Conservation (phyloP, 805 yeast genomes). For the Blastobotrys terrestris region DNA sequence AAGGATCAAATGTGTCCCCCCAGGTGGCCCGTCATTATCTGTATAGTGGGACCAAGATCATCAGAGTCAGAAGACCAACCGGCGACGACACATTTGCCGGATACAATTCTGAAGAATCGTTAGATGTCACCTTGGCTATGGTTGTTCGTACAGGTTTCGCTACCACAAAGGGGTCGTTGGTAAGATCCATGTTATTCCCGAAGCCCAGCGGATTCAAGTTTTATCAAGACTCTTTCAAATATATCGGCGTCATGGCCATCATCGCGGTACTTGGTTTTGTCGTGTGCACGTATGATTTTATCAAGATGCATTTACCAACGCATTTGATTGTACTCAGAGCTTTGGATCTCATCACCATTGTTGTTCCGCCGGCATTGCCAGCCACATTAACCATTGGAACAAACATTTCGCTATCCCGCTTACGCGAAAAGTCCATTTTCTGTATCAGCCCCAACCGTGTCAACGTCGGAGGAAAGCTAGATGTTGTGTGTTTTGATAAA, state of each 20-base stretch:
- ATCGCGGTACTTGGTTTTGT: conserved; percentile 82
- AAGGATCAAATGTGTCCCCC: conserved; percentile 50
- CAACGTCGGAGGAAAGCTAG: conserved; percentile 92
- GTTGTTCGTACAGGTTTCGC: conserved; percentile 87
- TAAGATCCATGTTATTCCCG: conserved; percentile 95
- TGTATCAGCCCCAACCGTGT: conserved; percentile 94
- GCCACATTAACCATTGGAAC: conserved; percentile 97
- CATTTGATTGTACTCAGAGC: conserved; percentile 78
- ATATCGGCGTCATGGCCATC: conserved; percentile 88
- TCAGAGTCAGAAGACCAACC: conserved; percentile 68
- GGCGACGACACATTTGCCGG: conserved; percentile 29
- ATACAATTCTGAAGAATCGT: conserved; percentile 6
- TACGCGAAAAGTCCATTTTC: conserved; percentile 62
- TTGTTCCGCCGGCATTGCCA: conserved; percentile 97
- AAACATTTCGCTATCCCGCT: conserved; percentile 76
- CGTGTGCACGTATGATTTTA: conserved; percentile 75
- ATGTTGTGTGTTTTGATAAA: conserved; percentile 87
- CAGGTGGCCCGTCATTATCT: conserved; percentile 68
- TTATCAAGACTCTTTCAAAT: conserved; percentile 89
- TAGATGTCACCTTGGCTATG: conserved; percentile 76
- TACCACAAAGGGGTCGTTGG: conserved; percentile 90
- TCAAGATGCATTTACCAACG: conserved; percentile 64
- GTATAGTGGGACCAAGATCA: conserved; percentile 83
- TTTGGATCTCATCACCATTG: conserved; percentile 88
- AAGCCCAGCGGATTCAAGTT: conserved; percentile 91